Evolutionary conservation across 2,329 filamentous ascomycete genomes (phyloP).

Genomic region (Sclerotinia minor): DNA sequence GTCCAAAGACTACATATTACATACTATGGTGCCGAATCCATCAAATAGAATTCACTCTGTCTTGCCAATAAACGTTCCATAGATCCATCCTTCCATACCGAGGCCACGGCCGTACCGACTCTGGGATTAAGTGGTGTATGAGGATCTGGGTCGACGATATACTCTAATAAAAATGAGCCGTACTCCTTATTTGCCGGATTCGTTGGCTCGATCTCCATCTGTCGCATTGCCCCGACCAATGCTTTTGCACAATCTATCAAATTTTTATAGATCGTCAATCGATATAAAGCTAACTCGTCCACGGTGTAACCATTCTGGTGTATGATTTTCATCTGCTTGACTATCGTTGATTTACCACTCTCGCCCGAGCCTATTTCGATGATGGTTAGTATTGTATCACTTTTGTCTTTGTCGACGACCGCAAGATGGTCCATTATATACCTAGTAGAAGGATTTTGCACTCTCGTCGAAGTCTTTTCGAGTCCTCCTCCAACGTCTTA

Average conservation of each 20-base stretch:
- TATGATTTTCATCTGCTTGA: constrained; percentile 99
- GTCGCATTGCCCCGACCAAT: constrained; percentile 85
- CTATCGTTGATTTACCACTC: constrained; percentile 98
- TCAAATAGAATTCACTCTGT: constrained; percentile 96
- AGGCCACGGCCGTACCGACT: constrained; percentile 79
- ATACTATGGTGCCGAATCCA: constrained; percentile 99
- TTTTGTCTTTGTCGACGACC: constrained; percentile 13
- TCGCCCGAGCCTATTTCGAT: constrained; percentile 78
- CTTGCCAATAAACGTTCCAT: constrained; percentile 84
- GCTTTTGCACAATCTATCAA: constrained; percentile 95
- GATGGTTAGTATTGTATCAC: constrained; percentile 30
- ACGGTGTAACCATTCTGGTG: constrained; percentile 96
- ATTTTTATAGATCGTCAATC: constrained; percentile 97
- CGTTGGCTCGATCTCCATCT: constrained; percentile 82
- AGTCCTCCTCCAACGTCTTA: constrained; percentile 90
- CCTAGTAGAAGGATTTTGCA: constrained; percentile 97
- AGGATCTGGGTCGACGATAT: constrained; percentile 87
- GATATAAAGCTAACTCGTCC: constrained; percentile 91
- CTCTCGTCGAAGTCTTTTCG: constrained; percentile 87
- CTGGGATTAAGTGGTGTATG: constrained; percentile 78
- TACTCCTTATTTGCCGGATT: constrained; percentile 70
- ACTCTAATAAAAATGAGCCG: constrained; percentile 79
- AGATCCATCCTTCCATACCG: constrained; percentile 87
- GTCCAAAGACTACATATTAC: constrained; percentile 23
- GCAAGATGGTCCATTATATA: constrained; percentile 49